These are phyloP conservation scores for Fusarium hostae DNA, from an alignment of 2,329 filamentous ascomycete genomes.

Conservation along the genomic window DNA sequence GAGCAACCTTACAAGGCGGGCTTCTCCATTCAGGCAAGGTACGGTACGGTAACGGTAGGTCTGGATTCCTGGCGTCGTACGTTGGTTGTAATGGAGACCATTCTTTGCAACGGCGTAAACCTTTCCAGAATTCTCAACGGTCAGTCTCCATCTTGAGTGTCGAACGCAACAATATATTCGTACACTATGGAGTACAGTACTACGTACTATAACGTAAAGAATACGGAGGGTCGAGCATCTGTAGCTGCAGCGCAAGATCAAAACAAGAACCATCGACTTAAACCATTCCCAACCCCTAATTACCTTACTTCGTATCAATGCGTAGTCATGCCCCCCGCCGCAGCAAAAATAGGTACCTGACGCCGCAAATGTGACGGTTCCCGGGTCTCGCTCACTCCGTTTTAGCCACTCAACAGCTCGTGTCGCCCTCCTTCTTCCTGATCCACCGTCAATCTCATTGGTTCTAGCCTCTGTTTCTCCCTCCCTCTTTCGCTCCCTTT, in stretches of 20 bases:
- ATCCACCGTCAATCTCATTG: conserved; percentile 32
- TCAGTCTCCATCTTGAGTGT: not conserved
- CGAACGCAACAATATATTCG: not conserved
- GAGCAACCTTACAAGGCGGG: conserved; percentile 1
- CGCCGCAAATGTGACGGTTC: conserved; percentile 20
- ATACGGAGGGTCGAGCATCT: not conserved
- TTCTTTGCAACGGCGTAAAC: conserved; percentile 21
- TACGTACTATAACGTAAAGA: not conserved
- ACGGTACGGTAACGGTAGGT: not conserved
- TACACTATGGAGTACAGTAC: not conserved
- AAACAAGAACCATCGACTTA: not conserved
- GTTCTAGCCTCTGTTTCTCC: conserved; percentile 21
- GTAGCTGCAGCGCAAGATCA: not conserved
- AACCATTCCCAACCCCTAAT: conserved; percentile 21
- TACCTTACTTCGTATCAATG: conserved; percentile 23
- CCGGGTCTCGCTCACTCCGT: conserved; percentile 15
- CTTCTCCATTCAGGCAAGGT: conserved; percentile 6
- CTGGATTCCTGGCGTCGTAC: conserved; percentile 20
- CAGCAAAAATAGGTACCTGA: conserved; percentile 27
- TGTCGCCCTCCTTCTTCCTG: conserved; percentile 34
- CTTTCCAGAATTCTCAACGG: not conserved
- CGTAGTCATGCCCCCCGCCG: conserved; percentile 20
- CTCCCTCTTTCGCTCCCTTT: conserved; percentile 25
- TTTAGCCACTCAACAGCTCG: conserved; percentile 29
- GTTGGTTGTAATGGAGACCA: conserved; percentile 8